Evolutionary conservation across 164 flowering plant genomes (phyloP).

Genomic region (Stephania japonica): DNA sequence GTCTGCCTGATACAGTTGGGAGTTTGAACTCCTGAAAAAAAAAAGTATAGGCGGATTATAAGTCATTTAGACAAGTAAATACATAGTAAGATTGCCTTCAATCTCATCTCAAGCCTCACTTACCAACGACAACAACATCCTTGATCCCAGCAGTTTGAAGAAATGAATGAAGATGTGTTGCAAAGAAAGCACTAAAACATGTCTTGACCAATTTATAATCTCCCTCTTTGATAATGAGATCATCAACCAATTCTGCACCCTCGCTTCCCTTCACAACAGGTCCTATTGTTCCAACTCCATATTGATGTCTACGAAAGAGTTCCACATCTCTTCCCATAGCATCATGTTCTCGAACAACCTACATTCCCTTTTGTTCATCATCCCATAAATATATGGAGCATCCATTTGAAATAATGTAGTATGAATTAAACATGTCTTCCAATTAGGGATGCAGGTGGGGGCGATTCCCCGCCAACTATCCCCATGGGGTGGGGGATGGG

Average conservation of each 20-base stretch:
- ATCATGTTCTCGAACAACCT: constrained; percentile 99
- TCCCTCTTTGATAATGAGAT: constrained; percentile 59
- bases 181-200: constrained; percentile 88
- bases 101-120: constrained; percentile 10
- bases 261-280: constrained; percentile 59
- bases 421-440: not conserved
- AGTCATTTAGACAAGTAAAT: not conserved
- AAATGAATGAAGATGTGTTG: constrained; percentile 75
- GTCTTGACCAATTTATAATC: constrained; percentile 93
- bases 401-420: not conserved
- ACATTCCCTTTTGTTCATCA: not conserved
- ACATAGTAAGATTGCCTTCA: not conserved
- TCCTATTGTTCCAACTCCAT: constrained; percentile 43
- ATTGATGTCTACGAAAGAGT: constrained; percentile 63
- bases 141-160: constrained; percentile 52
- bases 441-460: no score
- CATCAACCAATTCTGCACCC: constrained; percentile 84
- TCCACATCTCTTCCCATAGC: constrained; percentile 88
- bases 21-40: constrained; percentile 77
- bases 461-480: no score
- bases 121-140: constrained; percentile 60
- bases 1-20: constrained; percentile 96
- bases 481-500: no score
- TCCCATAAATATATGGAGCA: not conserved
- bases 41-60: not conserved